Evolutionary conservation across 805 yeast species (phyloP).

Genomic region (Torulaspora franciscae): DNA sequence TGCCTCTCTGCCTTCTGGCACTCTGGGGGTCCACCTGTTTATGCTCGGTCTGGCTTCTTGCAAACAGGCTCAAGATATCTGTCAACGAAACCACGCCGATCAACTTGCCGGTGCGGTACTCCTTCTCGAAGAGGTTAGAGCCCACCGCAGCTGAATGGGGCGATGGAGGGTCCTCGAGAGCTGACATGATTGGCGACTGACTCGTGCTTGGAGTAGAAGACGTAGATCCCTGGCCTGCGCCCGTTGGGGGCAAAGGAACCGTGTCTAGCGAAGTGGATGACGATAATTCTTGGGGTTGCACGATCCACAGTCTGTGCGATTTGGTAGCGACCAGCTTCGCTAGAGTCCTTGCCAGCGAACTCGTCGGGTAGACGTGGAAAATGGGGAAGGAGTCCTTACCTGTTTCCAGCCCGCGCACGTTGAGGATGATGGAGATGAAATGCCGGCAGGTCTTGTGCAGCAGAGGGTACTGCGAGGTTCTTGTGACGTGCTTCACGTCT

Average conservation of each 20-base stretch:
- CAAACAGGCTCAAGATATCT: conserved; percentile 78
- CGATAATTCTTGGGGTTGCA: conserved; percentile 46
- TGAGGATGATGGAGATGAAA: conserved; percentile 79
- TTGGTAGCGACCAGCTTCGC: conserved; percentile 95
- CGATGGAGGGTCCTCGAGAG: conserved; percentile 23
- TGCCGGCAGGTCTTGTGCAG: conserved; percentile 79
- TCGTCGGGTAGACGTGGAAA: conserved; percentile 77
- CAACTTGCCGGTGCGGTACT: conserved; percentile 69
- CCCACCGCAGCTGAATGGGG: conserved; percentile 22
- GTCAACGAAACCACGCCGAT: conserved; percentile 91
- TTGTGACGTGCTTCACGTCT: conserved; percentile 84
- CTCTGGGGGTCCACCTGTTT: conserved; percentile 81
- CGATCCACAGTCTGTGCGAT: conserved; percentile 86
- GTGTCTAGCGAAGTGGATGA: conserved; percentile 12
- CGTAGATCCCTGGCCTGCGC: conserved; percentile 15
- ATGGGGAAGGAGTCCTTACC: conserved; percentile 96
- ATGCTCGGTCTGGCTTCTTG: conserved; percentile 49
- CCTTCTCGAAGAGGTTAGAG: conserved; percentile 36
- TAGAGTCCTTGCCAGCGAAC: conserved; percentile 80
- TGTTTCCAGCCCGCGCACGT: conserved; percentile 75
- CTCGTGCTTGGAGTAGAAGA: conserved; percentile 5
- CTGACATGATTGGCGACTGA: conserved; percentile 27
- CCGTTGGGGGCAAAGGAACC: conserved; percentile 24
- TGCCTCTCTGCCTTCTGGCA: conserved; percentile 85
- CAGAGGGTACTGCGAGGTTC: conserved; percentile 79